Evolutionary conservation across 306 rosid species (phyloP), one percentile per base, ranked within the genome.

Genomic region (Lablab purpureus): DNA sequence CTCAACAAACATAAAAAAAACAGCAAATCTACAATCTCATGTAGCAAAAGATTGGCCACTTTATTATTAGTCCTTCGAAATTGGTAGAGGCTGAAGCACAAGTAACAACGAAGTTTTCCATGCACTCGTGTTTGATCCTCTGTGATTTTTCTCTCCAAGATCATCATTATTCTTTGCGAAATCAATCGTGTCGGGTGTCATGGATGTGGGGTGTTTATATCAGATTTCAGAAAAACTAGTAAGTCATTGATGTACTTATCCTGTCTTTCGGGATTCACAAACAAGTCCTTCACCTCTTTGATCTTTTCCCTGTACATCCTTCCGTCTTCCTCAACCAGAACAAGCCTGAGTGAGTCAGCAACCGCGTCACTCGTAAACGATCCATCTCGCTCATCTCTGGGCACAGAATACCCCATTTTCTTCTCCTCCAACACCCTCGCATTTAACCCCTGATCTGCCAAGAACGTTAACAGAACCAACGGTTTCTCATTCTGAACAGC

Each of bases 361-460:
- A 89, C 75, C 1, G 51, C 56, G 3, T 81, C 72, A 8, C 84
- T 67, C 0, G 70, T 75, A 37, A 89, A 79, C 0, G 87, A 85
- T 2, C 88, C 90, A 27, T 84, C 82, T 5, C 12, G 6, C n/a
- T 83, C 81, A 28, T 84, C 37, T 28, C 88, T 81, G 0, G 88
- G 89, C 0, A 85, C 28, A 0, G 43, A 28, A 15, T 73, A 73
- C 1, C 88, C 89, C 62, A 82, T 65, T 49, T 78, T 81, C 79
- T 79, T 87, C 67, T 87, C 88, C 36, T 46, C 85, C 10, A 87
- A 73, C n/a, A 83, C 50, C 47, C 77, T 85, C 0, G 84, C 88
- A 14, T 76, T 82, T 4, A 82, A 1, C 7, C 85, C 85, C 37
- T 82, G 82, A 7, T 82, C 82, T 4, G 78, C 54, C 2, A 76